Evolutionary conservation across 768 basidiomycete genomes (phyloP), one percentile per base, ranked within the genome.

Genomic region (Pholiota conissans): DNA sequence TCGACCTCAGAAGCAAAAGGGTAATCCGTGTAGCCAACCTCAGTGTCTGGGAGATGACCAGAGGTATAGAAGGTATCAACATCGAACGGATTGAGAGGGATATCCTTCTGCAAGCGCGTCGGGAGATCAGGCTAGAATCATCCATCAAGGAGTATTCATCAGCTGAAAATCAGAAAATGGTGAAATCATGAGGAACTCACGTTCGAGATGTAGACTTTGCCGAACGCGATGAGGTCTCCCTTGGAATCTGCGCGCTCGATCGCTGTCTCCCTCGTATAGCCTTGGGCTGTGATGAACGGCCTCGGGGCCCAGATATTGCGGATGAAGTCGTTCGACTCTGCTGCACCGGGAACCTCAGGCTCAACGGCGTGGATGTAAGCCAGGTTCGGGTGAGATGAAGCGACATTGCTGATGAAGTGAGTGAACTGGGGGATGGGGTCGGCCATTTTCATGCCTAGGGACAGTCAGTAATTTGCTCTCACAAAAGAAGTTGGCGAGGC

Each of bases 341-440:
- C 64, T 59, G 7, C 57, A 0, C 57, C 59, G 22, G 42, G 50
- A n/a, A 29, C 53, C 27, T 54, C 53, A 2, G 81, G 72, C 56
- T 85, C 81, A 40, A 78, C 64, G 27, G 78, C 61, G 56, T 86
- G 84, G 3, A 87, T 56, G 69, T 86, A 87, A 0, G 83, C 81
- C 16, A 78, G 55, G 34, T 77, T 58, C 4, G 84, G 80, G 60
- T 79, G 74, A 3, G 63, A 56, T 9, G 67, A 51, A 26, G 67
- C 68, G 20, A 88, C 54, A 35, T 76, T 56, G 5, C 69, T 56
- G n/a, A 81, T 76, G 35, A 87, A 64, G 67, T 86, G 77, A 0
- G 72, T 58, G 71, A 84, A 89, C 9, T 81, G 81, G 0, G 84
- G 83, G 7, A 76, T 69, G 0, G 85, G 85, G 57, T 87, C 77